These are phyloP conservation scores for Phytophthora podocarpi DNA, from an alignment of 352 stramenopile genomes.

Conservation along the genomic window DNA sequence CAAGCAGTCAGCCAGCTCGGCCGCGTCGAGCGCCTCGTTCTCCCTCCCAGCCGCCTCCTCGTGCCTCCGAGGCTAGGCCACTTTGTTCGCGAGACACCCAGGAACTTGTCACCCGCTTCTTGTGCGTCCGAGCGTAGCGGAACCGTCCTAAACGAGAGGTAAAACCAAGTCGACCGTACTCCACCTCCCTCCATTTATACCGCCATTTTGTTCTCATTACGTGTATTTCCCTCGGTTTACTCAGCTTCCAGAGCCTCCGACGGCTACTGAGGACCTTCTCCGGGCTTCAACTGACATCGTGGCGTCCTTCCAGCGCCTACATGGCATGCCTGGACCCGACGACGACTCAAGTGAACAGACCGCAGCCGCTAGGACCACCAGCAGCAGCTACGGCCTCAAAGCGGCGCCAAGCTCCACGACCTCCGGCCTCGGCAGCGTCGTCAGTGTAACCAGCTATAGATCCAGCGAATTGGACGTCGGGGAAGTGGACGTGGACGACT, in stretches of 20 bases:
- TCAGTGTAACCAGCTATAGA: conserved; percentile 29
- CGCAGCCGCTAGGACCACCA: conserved; percentile 17
- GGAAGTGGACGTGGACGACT: conserved; percentile 23
- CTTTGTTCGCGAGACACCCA: background rate
- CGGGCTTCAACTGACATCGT: conserved; percentile 4
- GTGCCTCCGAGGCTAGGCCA: background rate
- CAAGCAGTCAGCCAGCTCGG: background rate
- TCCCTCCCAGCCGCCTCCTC: background rate
- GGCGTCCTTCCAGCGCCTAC: conserved; percentile 37
- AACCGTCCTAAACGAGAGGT: conserved; percentile 9
- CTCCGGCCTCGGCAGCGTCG: conserved; percentile 20
- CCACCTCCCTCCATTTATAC: background rate
- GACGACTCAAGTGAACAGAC: conserved; percentile 38
- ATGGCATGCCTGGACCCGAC: conserved; percentile 50
- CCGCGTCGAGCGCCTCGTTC: conserved; percentile 6
- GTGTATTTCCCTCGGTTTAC: background rate
- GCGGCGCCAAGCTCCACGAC: conserved; percentile 21
- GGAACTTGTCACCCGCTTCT: background rate
- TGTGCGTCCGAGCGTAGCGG: background rate
- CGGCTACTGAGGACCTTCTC: conserved; percentile 9
- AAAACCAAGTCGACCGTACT: background rate
- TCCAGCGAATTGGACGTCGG: conserved; percentile 20
- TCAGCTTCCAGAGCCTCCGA: background rate
- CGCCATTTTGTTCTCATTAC: background rate
- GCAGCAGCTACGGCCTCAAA: conserved; percentile 15